Evolutionary conservation across 2,329 filamentous ascomycete species (phyloP), one percentile per base, ranked within the genome.

Genomic region (Diaporthe velutina): DNA sequence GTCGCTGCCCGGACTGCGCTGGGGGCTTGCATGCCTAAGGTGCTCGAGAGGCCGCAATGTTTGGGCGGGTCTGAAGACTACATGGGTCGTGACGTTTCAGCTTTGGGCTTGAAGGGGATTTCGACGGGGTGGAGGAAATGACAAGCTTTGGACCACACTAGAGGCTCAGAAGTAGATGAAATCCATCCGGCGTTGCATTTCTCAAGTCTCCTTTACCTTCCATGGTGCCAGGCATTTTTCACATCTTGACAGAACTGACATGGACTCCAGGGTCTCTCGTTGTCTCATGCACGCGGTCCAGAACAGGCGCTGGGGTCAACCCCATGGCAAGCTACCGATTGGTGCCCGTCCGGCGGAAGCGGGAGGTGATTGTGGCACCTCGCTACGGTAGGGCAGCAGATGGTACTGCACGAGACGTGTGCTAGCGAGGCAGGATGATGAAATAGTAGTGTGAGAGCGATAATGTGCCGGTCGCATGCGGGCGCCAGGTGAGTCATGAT

Each of bases 391-490:
- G 45, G 42, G 28, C 61, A 67, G 61, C 61, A 67, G 42, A 67
- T 50, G 33, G 35, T 54, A n/a, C 64, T 22, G 54, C 64, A 7
- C 30, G 64, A 28, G 64, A 52, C 6, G 42, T 40, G 48, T 68
- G 48, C 64, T 68, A 68, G 48, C 48, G 48, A 68, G 64, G 64
- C 64, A 52, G 48, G 64, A 68, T 68, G 64, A 68, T 68, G 64
- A 68, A 68, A 68, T 68, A 68, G 48, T 68, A 68, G 64, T 8
- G 28, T 15, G 33, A 68, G 45, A 13, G 48, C 45, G 64, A 68
- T 68, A 54, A 68, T 68, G 64, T 17, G 48, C 48, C 48, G 48
- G 64, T 52, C 25, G 64, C n/a, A 54, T 28, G 64, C 13, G 15
- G 13, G 45, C 33, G 64, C 30, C 64, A 54, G 7, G 64, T 68